Conservation (phyloP, 306 rosid species). For the Cucurbita argyrosperma region DNA sequence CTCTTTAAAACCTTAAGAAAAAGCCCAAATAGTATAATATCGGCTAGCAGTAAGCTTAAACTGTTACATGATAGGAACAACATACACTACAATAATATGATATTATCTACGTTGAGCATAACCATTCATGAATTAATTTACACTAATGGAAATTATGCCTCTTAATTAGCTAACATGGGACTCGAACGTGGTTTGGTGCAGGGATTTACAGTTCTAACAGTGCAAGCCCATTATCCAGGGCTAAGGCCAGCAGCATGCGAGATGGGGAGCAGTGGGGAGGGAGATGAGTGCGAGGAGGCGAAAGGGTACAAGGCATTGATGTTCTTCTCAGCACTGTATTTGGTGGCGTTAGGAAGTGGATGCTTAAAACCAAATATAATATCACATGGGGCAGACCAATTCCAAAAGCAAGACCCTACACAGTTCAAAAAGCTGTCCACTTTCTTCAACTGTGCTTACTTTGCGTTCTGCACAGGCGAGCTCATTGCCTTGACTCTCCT, state of each 20-base stretch:
- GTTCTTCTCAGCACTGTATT: conserved; percentile 35
- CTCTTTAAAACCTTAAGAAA: too few relatives aligned
- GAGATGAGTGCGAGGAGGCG: conserved; percentile 20
- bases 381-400: conserved; percentile 61
- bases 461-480: conserved; percentile 48
- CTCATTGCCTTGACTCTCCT: conserved; percentile 39
- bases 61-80: too few relatives aligned
- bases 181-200: not conserved
- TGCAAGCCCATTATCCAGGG: conserved; percentile 44
- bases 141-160: too few relatives aligned
- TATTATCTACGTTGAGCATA: too few relatives aligned
- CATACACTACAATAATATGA: too few relatives aligned
- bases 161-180: too few relatives aligned
- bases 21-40: too few relatives aligned
- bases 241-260: conserved; percentile 35
- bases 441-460: conserved; percentile 46
- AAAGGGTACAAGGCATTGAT: conserved; percentile 29
- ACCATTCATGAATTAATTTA: too few relatives aligned
- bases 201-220: conserved; percentile 41
- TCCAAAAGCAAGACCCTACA: conserved; percentile 19
- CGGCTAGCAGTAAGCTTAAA: accelerated
- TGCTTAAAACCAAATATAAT: conserved; percentile 50
- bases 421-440: conserved; percentile 32
- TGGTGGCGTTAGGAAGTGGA: conserved; percentile 60
- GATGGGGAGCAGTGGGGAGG: not conserved